Evolutionary conservation across 805 yeast genomes (phyloP).

Genomic region (Kockiozyma suomiensis): DNA sequence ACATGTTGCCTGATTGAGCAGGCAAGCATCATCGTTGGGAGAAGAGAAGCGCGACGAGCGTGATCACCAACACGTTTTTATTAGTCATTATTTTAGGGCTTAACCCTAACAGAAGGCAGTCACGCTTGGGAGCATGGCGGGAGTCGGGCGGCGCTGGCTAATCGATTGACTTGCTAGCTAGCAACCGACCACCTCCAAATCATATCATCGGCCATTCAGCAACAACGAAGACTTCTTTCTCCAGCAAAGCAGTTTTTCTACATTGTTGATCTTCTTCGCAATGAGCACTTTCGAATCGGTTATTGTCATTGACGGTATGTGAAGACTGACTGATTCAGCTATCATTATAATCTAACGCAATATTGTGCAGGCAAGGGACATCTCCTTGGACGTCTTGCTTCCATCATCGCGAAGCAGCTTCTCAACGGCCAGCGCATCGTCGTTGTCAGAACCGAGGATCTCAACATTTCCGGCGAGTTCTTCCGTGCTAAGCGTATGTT

Average conservation of each 20-base stretch:
- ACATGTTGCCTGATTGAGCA: neutral
- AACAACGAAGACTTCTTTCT: neutral
- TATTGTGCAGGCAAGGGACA: conserved; percentile 71
- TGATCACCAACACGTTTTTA: no score
- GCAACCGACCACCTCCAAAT: neutral
- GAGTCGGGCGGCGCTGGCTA: no score
- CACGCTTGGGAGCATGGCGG: neutral
- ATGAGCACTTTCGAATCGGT: conserved; percentile 35
- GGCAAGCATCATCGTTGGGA: no score
- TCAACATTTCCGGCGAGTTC: conserved; percentile 99
- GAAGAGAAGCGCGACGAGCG: no score
- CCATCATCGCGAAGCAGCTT: conserved; percentile 97
- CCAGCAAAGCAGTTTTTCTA: neutral
- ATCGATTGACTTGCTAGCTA: neutral
- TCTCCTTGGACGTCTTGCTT: conserved; percentile 99
- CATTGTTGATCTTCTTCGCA: neutral
- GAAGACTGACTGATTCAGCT: neutral
- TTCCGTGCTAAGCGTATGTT: conserved; percentile 87
- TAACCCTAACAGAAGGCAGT: neutral
- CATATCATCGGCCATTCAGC: conserved; percentile 4
- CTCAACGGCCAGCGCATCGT: conserved; percentile 98
- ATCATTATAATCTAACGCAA: no score
- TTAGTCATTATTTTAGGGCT: neutral
- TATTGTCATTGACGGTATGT: conserved; percentile 36
- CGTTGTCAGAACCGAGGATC: conserved; percentile 93